A percentile compares a stretch with the other conserved stretches of the same genome.
These are phyloP conservation scores for Tuber indicum DNA, from an alignment of 495 filamentous ascomycete genomes.

Conservation along the genomic window DNA sequence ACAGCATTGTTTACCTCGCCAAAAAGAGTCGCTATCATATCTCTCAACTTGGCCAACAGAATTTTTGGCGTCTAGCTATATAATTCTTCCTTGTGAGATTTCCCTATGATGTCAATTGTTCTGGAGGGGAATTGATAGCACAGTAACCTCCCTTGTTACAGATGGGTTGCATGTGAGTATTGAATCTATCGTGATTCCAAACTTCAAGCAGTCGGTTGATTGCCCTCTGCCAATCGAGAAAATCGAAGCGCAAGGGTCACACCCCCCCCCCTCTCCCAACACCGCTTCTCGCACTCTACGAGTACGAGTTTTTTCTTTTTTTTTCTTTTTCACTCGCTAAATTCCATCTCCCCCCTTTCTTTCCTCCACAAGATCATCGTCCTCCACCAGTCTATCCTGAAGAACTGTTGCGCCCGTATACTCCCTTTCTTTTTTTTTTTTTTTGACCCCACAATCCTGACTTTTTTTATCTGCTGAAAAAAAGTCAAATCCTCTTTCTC, in stretches of 20 bases:
- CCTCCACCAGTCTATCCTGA: neutral
- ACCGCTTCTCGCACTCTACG: neutral
- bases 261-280: no score
- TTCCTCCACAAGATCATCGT: neutral
- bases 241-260: neutral
- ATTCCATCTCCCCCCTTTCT: neutral
- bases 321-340: neutral
- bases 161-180: no score
- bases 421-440: neutral
- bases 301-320: no score
- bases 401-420: neutral
- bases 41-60: no score
- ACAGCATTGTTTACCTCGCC: neutral
- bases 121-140: neutral
- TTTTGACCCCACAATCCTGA: conserved; percentile 14
- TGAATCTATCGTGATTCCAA: no score
- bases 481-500: conserved; percentile 19
- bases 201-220: neutral
- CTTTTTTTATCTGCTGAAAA: conserved; percentile 27
- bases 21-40: no score
- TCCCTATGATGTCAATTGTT: no score
- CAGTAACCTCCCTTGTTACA: neutral
- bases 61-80: neutral
- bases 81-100: neutral
- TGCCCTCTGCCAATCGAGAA: neutral